Evolutionary conservation across 371 early-diverging fungal genomes (phyloP).

Genomic region (Apophysomyces trapeziformis): DNA sequence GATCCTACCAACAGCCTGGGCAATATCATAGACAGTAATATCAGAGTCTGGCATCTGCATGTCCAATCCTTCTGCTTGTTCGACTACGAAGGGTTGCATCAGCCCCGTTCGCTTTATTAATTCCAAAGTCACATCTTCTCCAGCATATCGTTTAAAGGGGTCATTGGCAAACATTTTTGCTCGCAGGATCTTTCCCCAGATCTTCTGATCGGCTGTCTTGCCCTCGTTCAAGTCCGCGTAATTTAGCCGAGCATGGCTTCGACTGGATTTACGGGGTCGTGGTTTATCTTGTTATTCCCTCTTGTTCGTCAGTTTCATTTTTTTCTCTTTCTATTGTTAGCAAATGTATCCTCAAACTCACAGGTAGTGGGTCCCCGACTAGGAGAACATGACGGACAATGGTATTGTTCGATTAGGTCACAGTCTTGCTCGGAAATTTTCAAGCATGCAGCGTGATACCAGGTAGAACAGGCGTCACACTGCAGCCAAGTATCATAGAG

Average conservation of each 20-base stretch:
- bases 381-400: constrained; percentile 63
- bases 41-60: constrained; percentile 77
- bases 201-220: constrained; percentile 64
- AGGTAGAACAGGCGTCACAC: constrained; percentile 70
- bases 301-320: not conserved
- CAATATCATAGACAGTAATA: constrained; percentile 73
- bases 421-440: constrained; percentile 57
- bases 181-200: constrained; percentile 64
- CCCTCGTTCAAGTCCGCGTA: constrained; percentile 78
- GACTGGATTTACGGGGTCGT: constrained; percentile 60
- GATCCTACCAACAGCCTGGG: constrained; percentile 63
- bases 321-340: not conserved
- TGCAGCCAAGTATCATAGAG: constrained; percentile 58
- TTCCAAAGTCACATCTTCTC: constrained; percentile 58
- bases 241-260: constrained; percentile 62
- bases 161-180: constrained; percentile 60
- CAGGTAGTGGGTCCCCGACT: constrained; percentile 67
- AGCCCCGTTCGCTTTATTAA: constrained; percentile 62
- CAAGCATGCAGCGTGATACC: constrained; percentile 75
- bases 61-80: constrained; percentile 66
- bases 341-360: constrained; percentile 28
- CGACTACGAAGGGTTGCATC: constrained; percentile 67
- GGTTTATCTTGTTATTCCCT: constrained; percentile 26
- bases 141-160: constrained; percentile 60
- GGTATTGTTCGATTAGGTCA: constrained; percentile 64